Base-by-base conservation (phyloP, 169 alveolate genomes). In the Neospora caninum region DNA sequence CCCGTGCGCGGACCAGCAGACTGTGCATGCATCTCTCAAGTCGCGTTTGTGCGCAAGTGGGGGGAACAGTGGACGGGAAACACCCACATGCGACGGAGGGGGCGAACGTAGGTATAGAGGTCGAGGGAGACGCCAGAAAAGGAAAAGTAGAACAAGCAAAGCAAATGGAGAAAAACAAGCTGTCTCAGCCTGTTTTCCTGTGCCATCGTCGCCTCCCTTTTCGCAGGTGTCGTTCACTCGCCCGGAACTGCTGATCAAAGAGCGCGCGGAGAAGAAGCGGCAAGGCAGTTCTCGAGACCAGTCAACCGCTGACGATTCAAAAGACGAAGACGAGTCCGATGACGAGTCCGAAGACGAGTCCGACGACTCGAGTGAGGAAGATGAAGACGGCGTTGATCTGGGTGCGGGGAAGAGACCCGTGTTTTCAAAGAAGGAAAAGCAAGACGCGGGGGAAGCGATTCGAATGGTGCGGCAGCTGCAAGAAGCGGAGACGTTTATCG, bases 381-480 rank as follows among this genome's bases (percentile, higher is more conserved):
- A 91, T 34, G 95, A 43, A 95, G 96, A 93, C 34, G 95, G 70
- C 49, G 80, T 80, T 41, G 92, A 80, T 20, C 91, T 73, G 38
- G 96, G 49, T 1, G 89, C 89, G 0, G 70, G 92, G 1, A 43
- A n/a, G 41, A 29, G 80, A 7, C 49, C 92, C 0, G 29, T 53
- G 0, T 2, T 86, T 49, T 78, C n/a, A 29, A 29, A 39, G 92
- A n/a, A 49, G 34, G 91, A 58, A 9, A 39, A 58, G 54, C 64
- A 22, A 31, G 64, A 80, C 49, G 36, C 91, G 38, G 95, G 94
- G 41, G 98, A 97, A 78, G 98, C 98, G 0, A 98, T 98, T 58
- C 96, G 96, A 94, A 96, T 98, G 98, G 98, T 97, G 22, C 96
- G 99, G 88, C 97, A 96, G 58, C 96, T 98, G 64, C 98, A 98